A percentile compares a stretch with the other conserved stretches of the same genome.
These are phyloP conservation scores for Erodium maritimum DNA, from an alignment of 345 rosid genomes.

Conservation along the genomic window DNA sequence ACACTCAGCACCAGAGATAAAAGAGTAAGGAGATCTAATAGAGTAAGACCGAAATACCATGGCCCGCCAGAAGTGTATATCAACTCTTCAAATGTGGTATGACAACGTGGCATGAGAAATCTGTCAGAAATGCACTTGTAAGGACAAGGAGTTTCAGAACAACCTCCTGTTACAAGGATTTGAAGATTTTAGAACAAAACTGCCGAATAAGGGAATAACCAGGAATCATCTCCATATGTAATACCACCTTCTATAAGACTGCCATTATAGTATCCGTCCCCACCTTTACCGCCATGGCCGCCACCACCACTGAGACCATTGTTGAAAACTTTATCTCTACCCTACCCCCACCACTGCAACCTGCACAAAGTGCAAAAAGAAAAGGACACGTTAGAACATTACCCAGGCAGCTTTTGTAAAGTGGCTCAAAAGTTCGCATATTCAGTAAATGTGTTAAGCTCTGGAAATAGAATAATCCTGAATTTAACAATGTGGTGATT, in stretches of 20 bases:
- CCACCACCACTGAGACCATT: conserved; percentile 83
- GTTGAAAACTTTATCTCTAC: conserved; percentile 53
- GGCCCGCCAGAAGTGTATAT: conserved; percentile 95
- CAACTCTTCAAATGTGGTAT: conserved; percentile 79
- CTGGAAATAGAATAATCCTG: background rate
- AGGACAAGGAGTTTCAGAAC: conserved; percentile 76
- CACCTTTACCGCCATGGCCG: conserved; percentile 95
- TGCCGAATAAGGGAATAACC: background rate
- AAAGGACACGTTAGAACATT: conserved; percentile 5
- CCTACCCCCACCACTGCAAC: conserved; percentile 85
- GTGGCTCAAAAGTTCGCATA: background rate
- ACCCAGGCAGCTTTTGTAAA: background rate
- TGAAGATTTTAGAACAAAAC: conserved; percentile 9
- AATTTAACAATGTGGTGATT: background rate
- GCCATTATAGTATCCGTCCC: conserved; percentile 67
- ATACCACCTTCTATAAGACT: conserved; percentile 57
- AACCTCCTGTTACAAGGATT: conserved; percentile 49
- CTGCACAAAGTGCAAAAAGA: conserved; percentile 27
- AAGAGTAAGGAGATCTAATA: conserved; percentile 60
- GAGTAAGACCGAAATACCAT: conserved; percentile 67
- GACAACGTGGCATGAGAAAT: conserved; percentile 88
- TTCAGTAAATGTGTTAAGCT: background rate
- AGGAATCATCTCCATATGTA: conserved; percentile 42
- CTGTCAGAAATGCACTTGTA: conserved; percentile 70
- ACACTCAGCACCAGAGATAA: conserved; percentile 87